These are phyloP conservation scores for Maudiozyma turicensis DNA, from an alignment of 805 yeast genomes.

Conservation along the genomic window DNA sequence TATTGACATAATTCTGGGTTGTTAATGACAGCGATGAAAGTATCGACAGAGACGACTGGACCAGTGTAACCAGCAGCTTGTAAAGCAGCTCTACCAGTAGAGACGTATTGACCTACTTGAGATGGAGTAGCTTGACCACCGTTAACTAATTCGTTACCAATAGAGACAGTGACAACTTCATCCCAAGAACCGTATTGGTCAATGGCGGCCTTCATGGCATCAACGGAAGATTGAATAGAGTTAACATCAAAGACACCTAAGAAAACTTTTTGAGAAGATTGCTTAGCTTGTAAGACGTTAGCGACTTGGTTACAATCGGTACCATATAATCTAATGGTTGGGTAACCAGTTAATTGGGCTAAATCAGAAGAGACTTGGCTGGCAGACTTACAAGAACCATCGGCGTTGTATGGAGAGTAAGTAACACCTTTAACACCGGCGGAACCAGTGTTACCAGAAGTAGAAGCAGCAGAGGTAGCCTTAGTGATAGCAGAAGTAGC, in stretches of 20 bases:
- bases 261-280: conserved; percentile 56
- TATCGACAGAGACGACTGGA: conserved; percentile 89
- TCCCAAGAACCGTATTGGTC: conserved; percentile 64
- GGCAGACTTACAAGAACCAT: conserved; percentile 61
- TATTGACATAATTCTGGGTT: conserved; percentile 84
- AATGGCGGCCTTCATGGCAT: conserved; percentile 51
- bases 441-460: conserved; percentile 29
- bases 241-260: conserved; percentile 60
- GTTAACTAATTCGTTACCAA: conserved; percentile 98
- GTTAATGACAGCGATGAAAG: conserved; percentile 88
- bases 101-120: conserved; percentile 58
- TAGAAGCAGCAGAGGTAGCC: conserved; percentile 27
- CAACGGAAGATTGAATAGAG: conserved; percentile 44
- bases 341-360: conserved; percentile 41
- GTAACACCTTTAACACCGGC: conserved; percentile 61
- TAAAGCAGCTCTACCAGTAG: conserved; percentile 63
- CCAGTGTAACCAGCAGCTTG: conserved; percentile 81
- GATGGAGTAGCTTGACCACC: conserved; percentile 62
- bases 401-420: conserved; percentile 67
- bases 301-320: conserved; percentile 78
- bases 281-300: conserved; percentile 59
- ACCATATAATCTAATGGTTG: conserved; percentile 71
- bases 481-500: conserved; percentile 28
- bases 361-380: conserved; percentile 52
- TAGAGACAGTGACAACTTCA: conserved; percentile 64